Evolutionary conservation across 1,284 basidiomycete species (phyloP).

Genomic region (Exsudoporus floridanus): DNA sequence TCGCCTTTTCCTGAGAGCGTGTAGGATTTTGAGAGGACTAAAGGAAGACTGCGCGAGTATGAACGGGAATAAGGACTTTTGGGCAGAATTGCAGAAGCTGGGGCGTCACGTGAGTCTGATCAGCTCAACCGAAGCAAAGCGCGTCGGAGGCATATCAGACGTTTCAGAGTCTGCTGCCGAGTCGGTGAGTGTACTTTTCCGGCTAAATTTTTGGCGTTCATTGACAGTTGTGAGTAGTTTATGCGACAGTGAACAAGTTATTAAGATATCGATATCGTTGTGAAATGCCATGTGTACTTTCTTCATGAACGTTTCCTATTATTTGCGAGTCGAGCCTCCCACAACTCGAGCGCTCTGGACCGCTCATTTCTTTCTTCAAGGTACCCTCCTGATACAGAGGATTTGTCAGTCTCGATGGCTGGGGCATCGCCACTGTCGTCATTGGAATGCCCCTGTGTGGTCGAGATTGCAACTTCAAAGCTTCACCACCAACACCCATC

Average conservation of each 20-base stretch:
- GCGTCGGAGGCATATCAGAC: slow-evolving; percentile 53
- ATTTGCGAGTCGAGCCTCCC: background rate
- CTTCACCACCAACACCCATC: background rate
- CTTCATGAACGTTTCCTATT: background rate
- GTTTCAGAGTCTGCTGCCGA: slow-evolving; percentile 51
- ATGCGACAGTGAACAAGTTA: slow-evolving; percentile 15
- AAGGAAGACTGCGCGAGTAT: slow-evolving; percentile 51
- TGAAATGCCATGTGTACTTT: background rate
- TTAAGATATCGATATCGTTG: background rate
- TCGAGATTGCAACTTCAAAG: no score
- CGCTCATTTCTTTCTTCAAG: background rate
- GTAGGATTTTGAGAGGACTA: slow-evolving; percentile 58
- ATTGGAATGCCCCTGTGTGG: slow-evolving; percentile 13
- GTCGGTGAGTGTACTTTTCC: slow-evolving; percentile 37
- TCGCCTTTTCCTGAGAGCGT: background rate
- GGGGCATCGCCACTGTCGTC: slow-evolving; percentile 13
- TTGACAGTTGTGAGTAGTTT: slow-evolving; percentile 22
- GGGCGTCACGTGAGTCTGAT: slow-evolving; percentile 62
- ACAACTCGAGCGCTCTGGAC: background rate
- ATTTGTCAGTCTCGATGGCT: background rate
- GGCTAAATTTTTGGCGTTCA: background rate
- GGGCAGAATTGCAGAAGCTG: slow-evolving; percentile 52
- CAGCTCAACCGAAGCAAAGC: slow-evolving; percentile 57
- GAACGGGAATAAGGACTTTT: slow-evolving; percentile 64
- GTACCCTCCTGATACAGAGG: no score